Evolutionary conservation across 176 grass and related monocot genomes (phyloP).

Genomic region (Chloris gayana): DNA sequence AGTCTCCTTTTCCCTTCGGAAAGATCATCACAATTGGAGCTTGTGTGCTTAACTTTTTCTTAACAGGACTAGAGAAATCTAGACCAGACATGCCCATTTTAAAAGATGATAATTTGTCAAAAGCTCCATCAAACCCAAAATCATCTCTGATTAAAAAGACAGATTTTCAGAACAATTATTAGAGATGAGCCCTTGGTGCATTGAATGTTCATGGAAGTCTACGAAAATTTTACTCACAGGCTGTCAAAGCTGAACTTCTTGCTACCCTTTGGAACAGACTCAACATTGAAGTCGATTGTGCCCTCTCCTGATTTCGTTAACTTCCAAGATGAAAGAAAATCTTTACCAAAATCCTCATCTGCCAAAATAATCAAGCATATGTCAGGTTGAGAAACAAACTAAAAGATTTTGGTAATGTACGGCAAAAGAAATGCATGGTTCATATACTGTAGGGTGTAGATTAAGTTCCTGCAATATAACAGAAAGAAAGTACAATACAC

Average conservation of each 20-base stretch:
- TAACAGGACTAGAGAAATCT: slow-evolving; percentile 78
- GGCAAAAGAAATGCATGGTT: not conserved
- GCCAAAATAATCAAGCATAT: slow-evolving; percentile 24
- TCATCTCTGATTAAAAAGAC: slow-evolving; percentile 71
- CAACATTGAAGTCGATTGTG: slow-evolving; percentile 69
- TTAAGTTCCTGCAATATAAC: slow-evolving; percentile 21
- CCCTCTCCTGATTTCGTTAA: slow-evolving; percentile 61
- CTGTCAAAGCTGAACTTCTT: slow-evolving; percentile 87
- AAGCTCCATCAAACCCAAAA: slow-evolving; percentile 83
- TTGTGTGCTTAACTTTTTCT: slow-evolving; percentile 64
- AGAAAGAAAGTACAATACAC: slow-evolving; percentile 24
- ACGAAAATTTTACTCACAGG: slow-evolving; percentile 64
- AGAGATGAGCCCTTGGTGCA: slow-evolving; percentile 15
- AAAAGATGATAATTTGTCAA: slow-evolving; percentile 85
- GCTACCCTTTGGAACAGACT: slow-evolving; percentile 57
- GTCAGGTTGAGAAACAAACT: slow-evolving; percentile 10
- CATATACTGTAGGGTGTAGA: slow-evolving; percentile 17
- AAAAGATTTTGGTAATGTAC: slow-evolving; percentile 4
- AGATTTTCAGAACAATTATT: slow-evolving; percentile 26
- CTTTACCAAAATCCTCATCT: slow-evolving; percentile 93
- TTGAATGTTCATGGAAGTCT: slow-evolving; percentile 23
- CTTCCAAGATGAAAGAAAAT: slow-evolving; percentile 90
- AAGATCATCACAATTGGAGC: slow-evolving; percentile 56
- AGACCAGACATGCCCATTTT: slow-evolving; percentile 88
- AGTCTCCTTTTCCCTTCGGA: slow-evolving; percentile 58